Conservation (phyloP, 495 filamentous ascomycete genomes). For the Trichoderma virens region DNA sequence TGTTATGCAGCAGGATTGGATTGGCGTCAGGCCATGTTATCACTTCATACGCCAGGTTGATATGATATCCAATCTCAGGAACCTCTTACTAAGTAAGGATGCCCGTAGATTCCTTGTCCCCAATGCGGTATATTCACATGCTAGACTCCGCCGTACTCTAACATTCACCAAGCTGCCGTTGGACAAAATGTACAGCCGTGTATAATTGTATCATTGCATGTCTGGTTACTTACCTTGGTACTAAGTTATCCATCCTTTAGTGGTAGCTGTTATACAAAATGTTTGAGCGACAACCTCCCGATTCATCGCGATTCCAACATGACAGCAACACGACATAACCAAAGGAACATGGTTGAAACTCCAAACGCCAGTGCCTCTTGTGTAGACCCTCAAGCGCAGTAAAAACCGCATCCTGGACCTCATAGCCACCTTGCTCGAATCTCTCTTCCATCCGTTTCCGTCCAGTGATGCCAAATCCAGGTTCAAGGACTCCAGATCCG, state of each 20-base stretch:
- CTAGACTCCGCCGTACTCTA: too few relatives aligned
- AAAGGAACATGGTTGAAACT: background rate
- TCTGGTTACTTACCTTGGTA: too few relatives aligned
- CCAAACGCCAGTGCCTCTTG: background rate
- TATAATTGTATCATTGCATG: too few relatives aligned
- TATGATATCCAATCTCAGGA: background rate
- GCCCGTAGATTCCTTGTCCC: too few relatives aligned
- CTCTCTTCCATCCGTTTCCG: background rate
- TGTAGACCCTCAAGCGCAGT: background rate
- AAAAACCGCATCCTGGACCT: background rate
- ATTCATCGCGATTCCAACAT: background rate
- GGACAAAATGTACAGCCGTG: too few relatives aligned
- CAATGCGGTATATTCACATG: too few relatives aligned
- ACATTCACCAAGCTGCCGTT: too few relatives aligned
- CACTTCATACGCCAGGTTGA: background rate
- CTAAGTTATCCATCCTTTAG: too few relatives aligned
- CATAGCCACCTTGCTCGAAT: background rate
- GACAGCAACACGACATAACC: background rate
- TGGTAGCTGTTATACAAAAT: background rate
- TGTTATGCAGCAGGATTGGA: background rate
- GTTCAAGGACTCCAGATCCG: background rate
- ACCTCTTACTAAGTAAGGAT: too few relatives aligned
- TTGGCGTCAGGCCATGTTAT: background rate
- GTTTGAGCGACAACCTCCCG: background rate
- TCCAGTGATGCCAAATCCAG: background rate